Evolutionary conservation across 2,329 filamentous ascomycete genomes (phyloP).

Genomic region (Catunica adiposa): DNA sequence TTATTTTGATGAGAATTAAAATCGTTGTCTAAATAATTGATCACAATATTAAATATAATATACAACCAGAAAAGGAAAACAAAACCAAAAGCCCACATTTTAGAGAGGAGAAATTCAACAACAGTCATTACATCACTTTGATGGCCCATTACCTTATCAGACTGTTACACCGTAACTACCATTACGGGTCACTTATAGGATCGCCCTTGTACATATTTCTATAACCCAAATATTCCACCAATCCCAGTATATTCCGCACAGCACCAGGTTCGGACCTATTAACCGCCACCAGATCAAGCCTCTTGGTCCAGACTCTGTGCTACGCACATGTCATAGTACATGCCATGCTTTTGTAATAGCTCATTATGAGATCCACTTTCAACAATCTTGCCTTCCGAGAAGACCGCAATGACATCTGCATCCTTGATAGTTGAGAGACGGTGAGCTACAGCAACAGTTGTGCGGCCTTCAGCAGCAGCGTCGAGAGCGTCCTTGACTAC

Average conservation of each 20-base stretch:
- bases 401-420: conserved; percentile 46
- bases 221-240: not conserved
- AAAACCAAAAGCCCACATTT: too few species aligned
- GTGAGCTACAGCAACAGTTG: conserved; percentile 51
- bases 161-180: too few species aligned
- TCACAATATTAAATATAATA: too few species aligned
- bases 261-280: not conserved
- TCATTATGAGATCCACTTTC: conserved; percentile 47
- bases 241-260: not conserved
- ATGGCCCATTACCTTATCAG: too few species aligned
- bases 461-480: conserved; percentile 22
- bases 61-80: too few species aligned
- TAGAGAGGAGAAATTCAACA: too few species aligned
- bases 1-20: too few species aligned
- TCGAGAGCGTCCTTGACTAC: conserved; percentile 48
- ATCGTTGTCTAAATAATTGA: too few species aligned
- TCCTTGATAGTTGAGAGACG: conserved; percentile 38
- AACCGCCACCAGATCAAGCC: not conserved
- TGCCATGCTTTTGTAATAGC: conserved; percentile 31
- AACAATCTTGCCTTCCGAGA: conserved; percentile 38
- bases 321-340: conserved; percentile 38
- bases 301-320: conserved; percentile 24
- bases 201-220: too few species aligned
- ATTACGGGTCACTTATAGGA: too few species aligned
- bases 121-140: too few species aligned